Evolutionary conservation across 139 green algal species (phyloP), one percentile per base, ranked within the genome.

Genomic region (Medakamo hakoo): DNA sequence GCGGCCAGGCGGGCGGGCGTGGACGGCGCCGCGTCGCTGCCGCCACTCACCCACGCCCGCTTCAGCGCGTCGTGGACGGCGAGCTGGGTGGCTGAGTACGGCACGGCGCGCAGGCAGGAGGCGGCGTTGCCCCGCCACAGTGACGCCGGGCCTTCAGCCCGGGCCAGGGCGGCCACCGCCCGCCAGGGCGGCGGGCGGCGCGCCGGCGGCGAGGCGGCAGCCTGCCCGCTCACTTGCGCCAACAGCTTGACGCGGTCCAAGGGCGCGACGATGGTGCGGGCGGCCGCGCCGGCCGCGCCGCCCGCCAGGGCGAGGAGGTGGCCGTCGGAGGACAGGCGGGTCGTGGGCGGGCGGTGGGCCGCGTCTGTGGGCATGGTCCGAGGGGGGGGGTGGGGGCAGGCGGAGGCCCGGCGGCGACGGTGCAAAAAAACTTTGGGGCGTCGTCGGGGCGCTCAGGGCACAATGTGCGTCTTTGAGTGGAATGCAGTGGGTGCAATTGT

Each of bases 241-340:
- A 97, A 76, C 40, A 97, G 77, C 74, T 97, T 97, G 69, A 96
- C 94, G n/a, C 90, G 72, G 67, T 94, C 86, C 0, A 93, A 55
- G 1, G 86, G 86, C 1, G 86, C 86, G 1, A 81, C 82, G 22
- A 63, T 64, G 25, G 86, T 94, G 4, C 86, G 62, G 0, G 86
- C 83, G 27, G 82, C 58, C 2, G 82, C 81, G 25, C 86, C 86
- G 4, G 86, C 86, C 1, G 73, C 26, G 4, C 86, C 86, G 4
- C 86, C 86, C 2, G 84, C 80, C 9, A 89, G n/a, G n/a, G n/a
- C n/a, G n/a, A n/a, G n/a, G n/a, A n/a, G n/a, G n/a, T n/a, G n/a
- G n/a, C n/a, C n/a, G n/a, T n/a, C n/a, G n/a, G n/a, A n/a, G n/a
- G n/a, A n/a, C n/a, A n/a, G n/a, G n/a, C n/a, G n/a, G n/a, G n/a